Base-by-base conservation (phyloP, 1,284 basidiomycete species). In the Sanguinoderma infundibulare region DNA sequence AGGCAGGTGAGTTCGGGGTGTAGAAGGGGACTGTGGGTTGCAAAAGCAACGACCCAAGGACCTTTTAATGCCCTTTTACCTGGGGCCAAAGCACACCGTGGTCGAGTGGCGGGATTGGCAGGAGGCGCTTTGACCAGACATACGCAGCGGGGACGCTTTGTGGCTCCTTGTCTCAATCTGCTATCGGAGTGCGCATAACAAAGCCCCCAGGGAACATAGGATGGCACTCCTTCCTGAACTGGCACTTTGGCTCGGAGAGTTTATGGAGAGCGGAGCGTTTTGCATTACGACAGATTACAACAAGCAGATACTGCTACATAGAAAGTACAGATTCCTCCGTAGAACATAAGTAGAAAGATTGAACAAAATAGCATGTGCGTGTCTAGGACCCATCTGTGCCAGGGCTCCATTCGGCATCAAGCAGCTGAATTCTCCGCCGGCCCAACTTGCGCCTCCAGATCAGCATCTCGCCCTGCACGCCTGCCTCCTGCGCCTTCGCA, bases 381-480 rank as follows among this genome's bases (percentile, higher is more conserved):
- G 17, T 17, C 12, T 28, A 15, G 17, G 15, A 15, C 62, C 55
- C 69, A 32, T 65, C 60, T 17, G 58, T 55, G 12, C 66, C 75
- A 53, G 74, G 73, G 62, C 80, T 85, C 89, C 89, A 91, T 61
- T 90, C 85, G 14, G 81, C 79, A 69, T 92, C 90, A 53, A 92
- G 73, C 36, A 92, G 74, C 28, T 81, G 78, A 44, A 92, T 81
- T 0, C 83, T 79, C 63, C 81, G 78, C 61, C 84, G 78, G 14
- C 75, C 76, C 38, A 92, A 77, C 54, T 87, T 80, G 49, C 82
- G 79, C 61, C 80, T 79, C 91, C 91, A 93, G 55, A 86, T 81
- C 63, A 80, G 77, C 85, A 92, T 88, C 73, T 91, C 87, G 44
- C 91, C 91, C 73, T 92, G 90, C 14, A 91, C 83, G 3, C 91